phyloP scores from a whole-genome alignment of 768 basidiomycete genomes.

The Mycena amicta region DNA sequence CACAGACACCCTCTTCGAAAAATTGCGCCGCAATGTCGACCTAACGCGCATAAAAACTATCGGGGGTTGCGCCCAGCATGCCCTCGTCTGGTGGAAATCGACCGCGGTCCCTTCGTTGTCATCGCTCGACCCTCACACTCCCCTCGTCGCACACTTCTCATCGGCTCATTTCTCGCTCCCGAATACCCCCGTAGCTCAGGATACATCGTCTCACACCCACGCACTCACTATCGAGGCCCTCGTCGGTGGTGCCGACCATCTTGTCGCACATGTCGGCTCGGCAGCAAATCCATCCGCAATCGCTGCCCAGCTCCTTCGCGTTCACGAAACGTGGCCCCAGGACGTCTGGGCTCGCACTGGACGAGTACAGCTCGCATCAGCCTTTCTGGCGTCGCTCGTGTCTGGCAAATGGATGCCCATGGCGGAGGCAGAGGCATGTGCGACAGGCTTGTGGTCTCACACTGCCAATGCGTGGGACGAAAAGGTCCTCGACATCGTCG shows the following conservation, averaged over 20 bases:
- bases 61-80: constrained; percentile 81
- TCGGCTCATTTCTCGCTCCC: constrained; percentile 69
- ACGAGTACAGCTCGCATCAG: constrained; percentile 74
- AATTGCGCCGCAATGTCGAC: constrained; percentile 70
- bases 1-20: constrained; percentile 76
- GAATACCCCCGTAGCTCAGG: constrained; percentile 75
- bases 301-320: constrained; percentile 74
- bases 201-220: constrained; percentile 80
- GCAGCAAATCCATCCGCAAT: constrained; percentile 70
- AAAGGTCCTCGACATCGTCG: constrained; percentile 73
- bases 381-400: constrained; percentile 72
- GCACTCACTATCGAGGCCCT: constrained; percentile 74
- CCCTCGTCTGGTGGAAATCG: constrained; percentile 87
- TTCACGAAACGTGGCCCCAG: constrained; percentile 76
- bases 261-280: constrained; percentile 76
- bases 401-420: constrained; percentile 73
- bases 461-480: constrained; percentile 64
- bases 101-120: constrained; percentile 74
- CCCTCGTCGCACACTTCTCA: constrained; percentile 69
- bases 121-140: constrained; percentile 69
- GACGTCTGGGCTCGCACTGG: constrained; percentile 82
- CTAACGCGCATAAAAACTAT: constrained; percentile 72
- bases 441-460: constrained; percentile 79
- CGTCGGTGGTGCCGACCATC: constrained; percentile 76
- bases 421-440: constrained; percentile 76